Base-by-base conservation (phyloP, 1,284 basidiomycete genomes). In the Ustilago trichophora region DNA sequence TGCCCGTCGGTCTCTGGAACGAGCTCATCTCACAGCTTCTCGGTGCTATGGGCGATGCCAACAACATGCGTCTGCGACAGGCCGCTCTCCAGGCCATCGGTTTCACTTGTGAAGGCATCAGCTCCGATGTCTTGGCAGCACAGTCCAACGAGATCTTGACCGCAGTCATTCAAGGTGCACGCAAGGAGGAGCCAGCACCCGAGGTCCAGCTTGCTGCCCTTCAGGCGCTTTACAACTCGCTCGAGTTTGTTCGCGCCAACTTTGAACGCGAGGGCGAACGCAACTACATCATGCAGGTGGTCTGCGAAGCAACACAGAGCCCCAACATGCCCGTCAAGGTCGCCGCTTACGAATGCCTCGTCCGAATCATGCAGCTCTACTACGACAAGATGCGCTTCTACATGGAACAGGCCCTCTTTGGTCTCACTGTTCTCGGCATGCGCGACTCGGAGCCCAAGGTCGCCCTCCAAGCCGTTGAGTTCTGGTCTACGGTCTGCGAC, bases 281-380 rank as follows among this genome's bases (percentile, higher is more conserved):
- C 49, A 98, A 98, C 84, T 98, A 97, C 84, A 98, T 99, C 83
- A 98, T 98, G 96, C 96, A 99, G 85, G 93, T 98, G 45, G 92
- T 98, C 22, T 99, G 95, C 82, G 96, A 98, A 82, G 96, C 95
- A 1, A 98, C 96, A 1, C 96, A 98, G 83, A 87, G 90, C 15
- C 83, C 87, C 37, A 93, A 98, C 46, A 93, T 97, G 84, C 45
- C 70, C 33, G 74, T 80, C 67, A 78, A 80, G 68, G 75, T 78
- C 12, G 72, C 76, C 11, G 75, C 77, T 13, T 99, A 96, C 80
- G 93, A 97, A 82, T 94, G 92, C 83, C 85, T 99, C 15, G 96
- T 98, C 40, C 88, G 90, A 76, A 95, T 98, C 81, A 98, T 99
- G 96, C 89, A 90, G 72, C 84, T 97, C 53, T 99, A 98, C 85